Evolutionary conservation across 331 rosid genomes (phyloP), one percentile per base, ranked within the genome.

Genomic region (Pyracantha coccinea): DNA sequence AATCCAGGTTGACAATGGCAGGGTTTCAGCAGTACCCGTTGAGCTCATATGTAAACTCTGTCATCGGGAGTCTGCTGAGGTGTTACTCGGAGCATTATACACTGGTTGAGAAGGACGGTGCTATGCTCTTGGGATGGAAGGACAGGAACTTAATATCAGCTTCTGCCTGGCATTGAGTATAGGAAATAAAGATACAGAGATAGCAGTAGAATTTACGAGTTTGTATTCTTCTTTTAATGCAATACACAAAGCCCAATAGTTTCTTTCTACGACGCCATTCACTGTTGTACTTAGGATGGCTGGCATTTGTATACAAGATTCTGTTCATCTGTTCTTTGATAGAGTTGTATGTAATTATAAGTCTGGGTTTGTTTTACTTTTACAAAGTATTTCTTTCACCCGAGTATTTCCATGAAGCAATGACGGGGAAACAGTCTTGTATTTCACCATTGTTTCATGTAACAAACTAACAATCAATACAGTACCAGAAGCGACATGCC

Each of bases 111-210:
- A 92, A 80, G 73, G 97, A 90, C 68, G 97, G 97, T 20, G 96
- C 97, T 4, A 92, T 95, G 99, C 84, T 92, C 44, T 79, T 95
- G 79, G 97, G 97, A 5, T 95, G 98, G 99, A 95, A 89, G 78
- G 82, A 83, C 68, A 87, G 99, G 82, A 92, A 85, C 82, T 75
- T 95, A 81, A 86, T 90, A 72, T 90, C 98, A 27, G 98, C 99
- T 76, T 95, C 99, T 24, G 97, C 99, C 15, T 95, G 98, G 99
- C 84, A 83, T 25, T 94, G 89, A 87, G 45, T 65, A 60, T 65
- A 68, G 38, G 44, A 31, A 31, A 74, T 53, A 73, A 69, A 66
- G 77, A 35, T 66, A 76, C 62, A 62, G 71, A 29, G 69, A 57
- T 70, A 82, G 80, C 68, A 19, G 55, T 80, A 57, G 80, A 35